Percentiles rank a stretch among this genome's conserved stretches.
These are phyloP conservation scores for Vicia faba DNA, from an alignment of 306 rosid species.

Conservation along the genomic window DNA sequence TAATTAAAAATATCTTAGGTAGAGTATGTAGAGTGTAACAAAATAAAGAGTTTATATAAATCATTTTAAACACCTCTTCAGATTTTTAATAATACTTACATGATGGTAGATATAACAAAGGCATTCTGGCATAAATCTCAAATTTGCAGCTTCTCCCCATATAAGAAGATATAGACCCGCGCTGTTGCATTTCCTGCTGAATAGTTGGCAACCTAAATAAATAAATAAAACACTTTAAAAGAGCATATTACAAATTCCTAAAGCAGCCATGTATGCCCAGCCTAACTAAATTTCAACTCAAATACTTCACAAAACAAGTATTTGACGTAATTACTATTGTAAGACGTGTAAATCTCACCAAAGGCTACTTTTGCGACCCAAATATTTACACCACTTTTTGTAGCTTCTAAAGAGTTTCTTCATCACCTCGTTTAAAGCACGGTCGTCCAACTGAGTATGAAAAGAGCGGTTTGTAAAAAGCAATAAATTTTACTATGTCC, in stretches of 20 bases:
- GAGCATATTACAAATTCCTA: conserved; percentile 16
- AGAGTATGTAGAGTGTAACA: not conserved
- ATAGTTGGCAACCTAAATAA: conserved; percentile 83
- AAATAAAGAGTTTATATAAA: not conserved
- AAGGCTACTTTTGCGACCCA: conserved; percentile 97
- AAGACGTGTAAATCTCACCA: conserved; percentile 65
- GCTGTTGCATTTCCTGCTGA: conserved; percentile 97
- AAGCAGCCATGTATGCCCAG: conserved; percentile 6
- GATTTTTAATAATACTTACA: conserved; percentile 51
- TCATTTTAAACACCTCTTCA: conserved; percentile 15
- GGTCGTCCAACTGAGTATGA: conserved; percentile 75
- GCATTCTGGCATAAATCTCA: conserved; percentile 99
- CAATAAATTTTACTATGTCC: not conserved
- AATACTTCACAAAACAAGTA: conserved; percentile 2
- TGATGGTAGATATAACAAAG: conserved; percentile 98
- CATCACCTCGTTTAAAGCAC: conserved; percentile 81
- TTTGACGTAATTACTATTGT: conserved; percentile 25
- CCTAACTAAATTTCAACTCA: conserved; percentile 25
- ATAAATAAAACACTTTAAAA: conserved; percentile 14
- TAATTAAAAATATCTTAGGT: not conserved
- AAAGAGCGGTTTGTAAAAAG: conserved; percentile 29
- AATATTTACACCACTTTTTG: conserved; percentile 92
- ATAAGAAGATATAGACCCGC: conserved; percentile 96
- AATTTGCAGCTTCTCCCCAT: conserved; percentile 99
- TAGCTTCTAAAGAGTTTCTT: conserved; percentile 91